These are phyloP conservation scores for Aspergillus egyptiacus DNA, from an alignment of 495 filamentous ascomycete species.

Conservation along the genomic window DNA sequence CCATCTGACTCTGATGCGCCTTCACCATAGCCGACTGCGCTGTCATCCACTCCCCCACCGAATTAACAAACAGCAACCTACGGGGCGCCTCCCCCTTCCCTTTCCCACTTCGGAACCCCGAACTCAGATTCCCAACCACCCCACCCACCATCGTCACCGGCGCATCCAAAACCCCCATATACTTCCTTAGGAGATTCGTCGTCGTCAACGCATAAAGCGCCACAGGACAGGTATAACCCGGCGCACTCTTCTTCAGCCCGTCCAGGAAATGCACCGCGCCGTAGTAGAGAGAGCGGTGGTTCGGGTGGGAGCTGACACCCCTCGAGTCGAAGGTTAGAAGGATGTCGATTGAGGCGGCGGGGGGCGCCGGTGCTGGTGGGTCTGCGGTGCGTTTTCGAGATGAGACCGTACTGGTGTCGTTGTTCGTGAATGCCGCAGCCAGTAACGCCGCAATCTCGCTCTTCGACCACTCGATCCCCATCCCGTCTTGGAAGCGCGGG, in stretches of 20 bases:
- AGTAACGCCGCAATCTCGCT: conserved; percentile 62
- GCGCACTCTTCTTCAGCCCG: conserved; percentile 53
- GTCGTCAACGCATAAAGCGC: conserved; percentile 76
- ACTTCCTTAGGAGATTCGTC: conserved; percentile 69
- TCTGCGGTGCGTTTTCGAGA: conserved; percentile 14
- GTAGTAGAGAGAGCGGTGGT: conserved; percentile 81
- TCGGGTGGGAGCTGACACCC: conserved; percentile 82
- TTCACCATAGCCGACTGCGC: conserved; percentile 81
- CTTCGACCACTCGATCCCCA: conserved; percentile 69
- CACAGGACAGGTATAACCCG: conserved; percentile 66
- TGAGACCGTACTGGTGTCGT: conserved; percentile 5
- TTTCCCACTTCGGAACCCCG: conserved; percentile 17
- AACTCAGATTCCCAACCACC: conserved; percentile 33
- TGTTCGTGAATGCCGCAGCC: conserved; percentile 55
- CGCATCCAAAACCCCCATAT: conserved; percentile 67
- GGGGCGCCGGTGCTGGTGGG: conserved; percentile 35
- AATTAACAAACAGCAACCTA: conserved; percentile 64
- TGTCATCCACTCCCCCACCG: conserved; percentile 50
- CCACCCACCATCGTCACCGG: conserved; percentile 53
- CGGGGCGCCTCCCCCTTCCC: conserved; percentile 38
- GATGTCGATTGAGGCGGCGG: conserved; percentile 65
- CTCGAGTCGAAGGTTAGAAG: conserved; percentile 80
- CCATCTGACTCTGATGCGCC: conserved; percentile 93
- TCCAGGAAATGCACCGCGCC: conserved; percentile 69
- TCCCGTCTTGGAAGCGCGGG: conserved; percentile 77